Percentiles rank a stretch among this genome's conserved stretches.
phyloP scores from a whole-genome alignment of 495 filamentous ascomycete species.

The Neurospora sp. region DNA sequence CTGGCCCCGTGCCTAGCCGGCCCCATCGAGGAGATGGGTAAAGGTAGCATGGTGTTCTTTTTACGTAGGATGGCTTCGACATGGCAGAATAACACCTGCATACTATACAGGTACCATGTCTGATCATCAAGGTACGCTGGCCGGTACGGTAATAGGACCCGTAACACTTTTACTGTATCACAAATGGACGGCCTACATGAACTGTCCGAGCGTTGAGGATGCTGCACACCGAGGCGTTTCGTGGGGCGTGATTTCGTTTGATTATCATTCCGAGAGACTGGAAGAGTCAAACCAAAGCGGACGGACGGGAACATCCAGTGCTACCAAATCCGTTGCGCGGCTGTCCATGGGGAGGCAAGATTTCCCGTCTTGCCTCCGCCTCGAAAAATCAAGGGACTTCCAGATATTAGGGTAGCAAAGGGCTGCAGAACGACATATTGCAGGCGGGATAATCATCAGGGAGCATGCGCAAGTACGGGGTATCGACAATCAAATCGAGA shows the following conservation, averaged over 20 bases:
- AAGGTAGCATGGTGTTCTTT: background rate
- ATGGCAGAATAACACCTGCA: background rate
- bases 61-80: background rate
- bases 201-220: background rate
- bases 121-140: background rate
- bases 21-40: background rate
- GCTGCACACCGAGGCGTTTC: background rate
- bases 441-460: constrained; percentile 1
- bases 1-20: background rate
- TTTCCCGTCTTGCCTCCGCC: background rate
- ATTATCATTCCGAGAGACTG: constrained; percentile 23
- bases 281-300: constrained; percentile 7
- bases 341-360: background rate
- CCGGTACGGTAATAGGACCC: constrained; percentile 2
- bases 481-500: background rate
- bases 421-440: constrained; percentile 10
- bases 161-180: background rate
- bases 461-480: background rate
- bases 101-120: background rate
- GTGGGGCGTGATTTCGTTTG: constrained; percentile 6
- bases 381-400: background rate
- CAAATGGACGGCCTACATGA: background rate
- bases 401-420: background rate
- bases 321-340: background rate
- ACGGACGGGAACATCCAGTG: background rate